These are phyloP conservation scores for Arachis stenosperma DNA, from an alignment of 306 rosid species.

Conservation along the genomic window DNA sequence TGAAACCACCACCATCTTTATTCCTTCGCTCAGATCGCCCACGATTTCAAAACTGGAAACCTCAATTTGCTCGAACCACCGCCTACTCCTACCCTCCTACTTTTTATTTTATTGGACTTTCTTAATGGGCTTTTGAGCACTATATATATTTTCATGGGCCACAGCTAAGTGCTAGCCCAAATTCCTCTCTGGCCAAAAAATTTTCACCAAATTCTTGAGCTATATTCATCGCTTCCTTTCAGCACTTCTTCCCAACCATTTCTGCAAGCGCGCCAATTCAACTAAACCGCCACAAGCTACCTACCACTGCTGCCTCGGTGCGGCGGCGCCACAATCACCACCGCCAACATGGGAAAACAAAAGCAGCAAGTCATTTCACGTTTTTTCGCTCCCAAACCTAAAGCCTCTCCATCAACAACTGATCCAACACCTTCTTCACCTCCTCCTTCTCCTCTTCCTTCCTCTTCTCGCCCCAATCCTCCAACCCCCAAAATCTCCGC, in stretches of 20 bases:
- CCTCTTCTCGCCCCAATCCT: constrained; percentile 36
- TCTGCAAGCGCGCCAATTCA: constrained; percentile 57
- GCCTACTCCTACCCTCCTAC: too few relatives aligned
- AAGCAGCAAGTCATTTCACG: constrained; percentile 88
- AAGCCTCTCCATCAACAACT: constrained; percentile 40
- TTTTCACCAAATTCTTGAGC: too few relatives aligned
- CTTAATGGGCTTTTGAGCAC: too few relatives aligned
- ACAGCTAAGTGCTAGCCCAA: too few relatives aligned
- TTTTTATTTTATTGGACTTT: too few relatives aligned
- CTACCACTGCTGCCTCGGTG: not conserved
- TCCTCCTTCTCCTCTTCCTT: not conserved
- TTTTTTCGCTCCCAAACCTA: constrained; percentile 82
- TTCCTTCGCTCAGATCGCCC: not conserved
- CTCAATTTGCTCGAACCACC: too few relatives aligned
- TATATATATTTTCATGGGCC: too few relatives aligned
- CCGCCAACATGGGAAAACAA: constrained; percentile 69
- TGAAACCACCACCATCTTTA: constrained; percentile 73
- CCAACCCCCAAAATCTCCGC: constrained; percentile 82
- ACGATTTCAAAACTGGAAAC: too few relatives aligned
- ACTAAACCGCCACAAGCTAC: constrained; percentile 8
- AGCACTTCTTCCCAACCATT: not conserved
- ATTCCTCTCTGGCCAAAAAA: too few relatives aligned
- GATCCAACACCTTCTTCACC: constrained; percentile 34
- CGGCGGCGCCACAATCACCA: constrained; percentile 24
- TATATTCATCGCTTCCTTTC: not conserved